Conservation (phyloP, 1,284 basidiomycete genomes). For the Pyrrhoderma lamaoense region DNA sequence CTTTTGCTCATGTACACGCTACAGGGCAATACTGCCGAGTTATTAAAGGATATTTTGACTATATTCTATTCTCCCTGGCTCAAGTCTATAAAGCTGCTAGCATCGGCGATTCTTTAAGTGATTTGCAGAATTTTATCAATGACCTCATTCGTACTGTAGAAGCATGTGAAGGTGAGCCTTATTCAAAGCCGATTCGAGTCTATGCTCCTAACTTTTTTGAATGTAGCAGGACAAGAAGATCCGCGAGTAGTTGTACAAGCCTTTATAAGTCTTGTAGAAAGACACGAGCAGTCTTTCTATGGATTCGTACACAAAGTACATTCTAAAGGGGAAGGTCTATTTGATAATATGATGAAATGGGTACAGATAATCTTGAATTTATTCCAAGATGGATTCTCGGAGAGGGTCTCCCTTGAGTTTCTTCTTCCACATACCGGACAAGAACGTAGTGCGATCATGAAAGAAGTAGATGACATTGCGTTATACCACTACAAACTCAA, state of each 20-base stretch:
- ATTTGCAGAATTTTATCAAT: conserved; percentile 91
- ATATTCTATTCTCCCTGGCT: conserved; percentile 99
- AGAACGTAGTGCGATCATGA: conserved; percentile 69
- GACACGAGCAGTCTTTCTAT: conserved; percentile 96
- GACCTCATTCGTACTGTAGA: conserved; percentile 96
- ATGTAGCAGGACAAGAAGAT: conserved; percentile 73
- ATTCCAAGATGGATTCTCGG: conserved; percentile 82
- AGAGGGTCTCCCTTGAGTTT: conserved; percentile 75
- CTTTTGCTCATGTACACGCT: not conserved
- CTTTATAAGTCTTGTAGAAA: conserved; percentile 89
- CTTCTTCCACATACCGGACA: conserved; percentile 74
- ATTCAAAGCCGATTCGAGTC: conserved; percentile 6
- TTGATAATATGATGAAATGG: conserved; percentile 94
- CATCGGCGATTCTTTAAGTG: conserved; percentile 89
- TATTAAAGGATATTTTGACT: conserved; percentile 97
- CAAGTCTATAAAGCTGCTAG: conserved; percentile 98
- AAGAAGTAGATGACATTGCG: conserved; percentile 81
- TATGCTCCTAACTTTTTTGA: not conserved
- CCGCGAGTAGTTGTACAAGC: conserved; percentile 84
- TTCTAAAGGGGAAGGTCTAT: conserved; percentile 91
- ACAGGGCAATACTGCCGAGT: conserved; percentile 88
- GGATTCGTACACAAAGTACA: conserved; percentile 98
- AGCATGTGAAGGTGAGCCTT: conserved; percentile 70
- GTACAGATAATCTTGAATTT: conserved; percentile 92
- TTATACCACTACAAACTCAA: conserved; percentile 91